These are phyloP conservation scores for Acanthamoeba royreba DNA, from an alignment of 208 protist genomes.

Conservation along the genomic window DNA sequence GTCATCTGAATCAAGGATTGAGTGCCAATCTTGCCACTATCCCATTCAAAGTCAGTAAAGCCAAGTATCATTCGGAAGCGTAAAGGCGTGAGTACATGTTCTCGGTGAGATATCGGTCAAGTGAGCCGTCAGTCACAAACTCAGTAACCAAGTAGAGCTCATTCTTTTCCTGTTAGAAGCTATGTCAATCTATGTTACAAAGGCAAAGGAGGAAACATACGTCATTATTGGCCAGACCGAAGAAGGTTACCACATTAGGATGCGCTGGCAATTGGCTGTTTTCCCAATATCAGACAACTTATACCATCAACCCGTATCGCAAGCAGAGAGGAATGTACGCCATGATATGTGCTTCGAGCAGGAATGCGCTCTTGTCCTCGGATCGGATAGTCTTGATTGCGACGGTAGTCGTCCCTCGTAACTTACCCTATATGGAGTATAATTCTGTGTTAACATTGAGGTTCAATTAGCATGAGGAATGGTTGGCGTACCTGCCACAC, in stretches of 20 bases:
- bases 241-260: slow-evolving; percentile 41
- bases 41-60: not conserved
- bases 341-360: slow-evolving; percentile 47
- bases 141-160: slow-evolving; percentile 22
- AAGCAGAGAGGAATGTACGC: not conserved
- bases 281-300: no score
- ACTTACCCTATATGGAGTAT: slow-evolving; percentile 2
- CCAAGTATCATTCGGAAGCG: not conserved
- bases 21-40: not conserved
- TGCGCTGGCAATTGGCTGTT: slow-evolving; percentile 2
- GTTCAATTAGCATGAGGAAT: not conserved
- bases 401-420: slow-evolving; percentile 2
- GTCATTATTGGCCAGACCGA: not conserved
- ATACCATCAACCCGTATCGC: not conserved
- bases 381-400: slow-evolving; percentile 38
- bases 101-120: slow-evolving; percentile 9
- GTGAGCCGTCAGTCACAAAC: not conserved
- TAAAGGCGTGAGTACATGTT: not conserved
- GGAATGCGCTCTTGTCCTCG: not conserved
- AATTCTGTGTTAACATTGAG: not conserved
- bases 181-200: no score
- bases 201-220: not conserved
- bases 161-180: not conserved
- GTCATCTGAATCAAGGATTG: slow-evolving; percentile 32
- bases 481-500: not conserved